Evolutionary conservation across 208 protist genomes (phyloP), one percentile per base, ranked within the genome.

Genomic region (Trypanosoma platydactyli): DNA sequence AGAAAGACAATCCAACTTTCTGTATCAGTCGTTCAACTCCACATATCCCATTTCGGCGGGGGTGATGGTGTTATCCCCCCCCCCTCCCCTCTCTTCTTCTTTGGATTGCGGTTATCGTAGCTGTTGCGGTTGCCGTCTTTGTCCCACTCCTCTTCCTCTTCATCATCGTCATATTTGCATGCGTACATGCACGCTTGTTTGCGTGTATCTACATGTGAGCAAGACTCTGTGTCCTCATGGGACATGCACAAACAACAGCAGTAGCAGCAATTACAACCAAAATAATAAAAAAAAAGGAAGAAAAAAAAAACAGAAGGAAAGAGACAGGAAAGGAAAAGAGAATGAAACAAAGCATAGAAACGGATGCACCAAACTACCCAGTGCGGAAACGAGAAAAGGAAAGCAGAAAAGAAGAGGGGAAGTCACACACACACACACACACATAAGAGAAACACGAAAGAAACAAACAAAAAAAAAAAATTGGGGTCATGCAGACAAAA

Each of bases 241-340:
- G 33, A 6, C 51, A 24, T 22, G 20, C 40, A 41, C 6, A 18
- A 33, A n/a, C 45, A 50, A 27, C 45, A 27, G 45, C 6, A 29
- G 48, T 9, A 20, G 45, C 27, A 27, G 20, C 48, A 53, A 20
- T 27, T 33, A 27, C 48, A 53, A 3, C 15, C 48, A 53, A 48
- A 64, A 13, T 63, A 48, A 16, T 18, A 65, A 64, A 59, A 45
- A 68, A 24, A 49, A 65, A 77, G 20, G 30, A 53, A 71, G 27
- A 58, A 29, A 44, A 61, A 68, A 76, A 46, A 49, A 48, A 62
- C 41, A 64, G 15, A 68, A 48, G 20, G 22, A 65, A 64, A 59
- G 48, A 68, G n/a, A 49, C 60, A 77, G 20, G 30, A 53, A 71
- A 38, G 57, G 25, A 44, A 61, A 68, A 76, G 45, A 49, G 64